Conservation (phyloP, 2,329 filamentous ascomycete species). For the Pseudopyrenochaeta lycopersici region DNA sequence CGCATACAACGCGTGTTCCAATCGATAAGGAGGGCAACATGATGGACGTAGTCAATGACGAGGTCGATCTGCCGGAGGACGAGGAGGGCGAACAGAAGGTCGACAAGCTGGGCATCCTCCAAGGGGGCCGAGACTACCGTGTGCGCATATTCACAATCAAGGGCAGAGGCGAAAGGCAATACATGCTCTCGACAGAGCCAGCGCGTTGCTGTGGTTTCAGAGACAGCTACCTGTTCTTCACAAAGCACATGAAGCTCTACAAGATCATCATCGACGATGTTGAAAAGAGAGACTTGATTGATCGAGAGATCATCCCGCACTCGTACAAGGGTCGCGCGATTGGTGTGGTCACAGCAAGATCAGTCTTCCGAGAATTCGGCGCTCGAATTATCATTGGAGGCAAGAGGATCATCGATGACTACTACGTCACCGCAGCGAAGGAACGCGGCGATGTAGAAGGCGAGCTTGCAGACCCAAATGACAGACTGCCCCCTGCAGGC, state of each 20-base stretch:
- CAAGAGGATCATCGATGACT: constrained; percentile 86
- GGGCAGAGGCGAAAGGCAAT: constrained; percentile 83
- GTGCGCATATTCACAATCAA: constrained; percentile 94
- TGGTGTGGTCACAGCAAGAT: constrained; percentile 93
- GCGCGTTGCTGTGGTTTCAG: constrained; percentile 96
- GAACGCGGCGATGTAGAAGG: constrained; percentile 85
- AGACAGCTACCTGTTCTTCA: constrained; percentile 98
- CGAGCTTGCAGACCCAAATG: constrained; percentile 89
- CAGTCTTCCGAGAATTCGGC: constrained; percentile 96
- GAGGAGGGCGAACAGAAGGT: constrained; percentile 91
- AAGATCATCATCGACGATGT: constrained; percentile 98
- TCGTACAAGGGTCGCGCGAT: constrained; percentile 98
- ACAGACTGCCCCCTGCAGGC: constrained; percentile 75
- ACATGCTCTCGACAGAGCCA: constrained; percentile 98
- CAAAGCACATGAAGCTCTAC: constrained; percentile 93
- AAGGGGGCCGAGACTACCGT: constrained; percentile 87
- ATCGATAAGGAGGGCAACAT: constrained; percentile 94
- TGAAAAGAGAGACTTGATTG: constrained; percentile 97
- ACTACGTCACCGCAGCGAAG: constrained; percentile 78
- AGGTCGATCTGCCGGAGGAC: constrained; percentile 88
- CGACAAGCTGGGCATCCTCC: constrained; percentile 84
- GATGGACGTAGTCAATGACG: constrained; percentile 89
- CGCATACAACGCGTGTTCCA: constrained; percentile 81
- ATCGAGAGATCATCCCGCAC: constrained; percentile 93
- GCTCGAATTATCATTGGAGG: constrained; percentile 93